Conservation (phyloP, 2,329 filamentous ascomycete genomes). For the Dactylellina leptospora region DNA sequence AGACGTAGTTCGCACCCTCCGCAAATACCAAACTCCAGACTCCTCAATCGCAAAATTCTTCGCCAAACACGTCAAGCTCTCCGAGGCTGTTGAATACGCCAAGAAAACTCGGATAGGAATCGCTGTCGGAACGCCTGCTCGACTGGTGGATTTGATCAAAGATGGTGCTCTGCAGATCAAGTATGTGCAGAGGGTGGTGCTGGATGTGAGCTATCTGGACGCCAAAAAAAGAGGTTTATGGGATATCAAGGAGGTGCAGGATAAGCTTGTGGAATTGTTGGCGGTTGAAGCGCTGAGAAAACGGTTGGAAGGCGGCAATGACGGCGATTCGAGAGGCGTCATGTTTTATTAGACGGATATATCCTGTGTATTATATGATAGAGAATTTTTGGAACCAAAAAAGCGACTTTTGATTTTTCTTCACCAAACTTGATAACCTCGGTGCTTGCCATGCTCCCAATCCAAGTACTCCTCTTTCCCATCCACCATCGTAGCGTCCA, state of each 20-base stretch:
- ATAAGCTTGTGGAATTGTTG: constrained; percentile 79
- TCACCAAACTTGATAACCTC: constrained; percentile 32
- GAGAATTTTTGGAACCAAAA: not conserved
- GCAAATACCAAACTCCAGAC: constrained; percentile 81
- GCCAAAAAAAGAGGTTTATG: constrained; percentile 92
- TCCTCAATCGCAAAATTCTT: constrained; percentile 88
- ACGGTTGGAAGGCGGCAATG: constrained; percentile 68
- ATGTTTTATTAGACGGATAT: constrained; percentile 69
- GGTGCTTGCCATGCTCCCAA: constrained; percentile 43
- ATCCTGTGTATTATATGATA: constrained; percentile 5
- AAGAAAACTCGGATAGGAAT: constrained; percentile 77
- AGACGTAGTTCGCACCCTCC: constrained; percentile 77
- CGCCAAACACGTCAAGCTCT: constrained; percentile 96
- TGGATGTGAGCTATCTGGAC: constrained; percentile 93
- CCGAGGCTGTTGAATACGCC: constrained; percentile 82
- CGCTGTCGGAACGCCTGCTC: constrained; percentile 86
- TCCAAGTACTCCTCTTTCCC: constrained; percentile 47
- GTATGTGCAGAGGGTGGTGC: constrained; percentile 78
- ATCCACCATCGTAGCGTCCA: constrained; percentile 30
- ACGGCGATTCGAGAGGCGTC: constrained; percentile 68
- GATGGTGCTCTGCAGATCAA: constrained; percentile 78
- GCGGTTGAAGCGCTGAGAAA: constrained; percentile 75
- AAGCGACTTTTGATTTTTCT: constrained; percentile 7
- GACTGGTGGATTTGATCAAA: constrained; percentile 82
- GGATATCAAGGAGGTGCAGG: constrained; percentile 92